phyloP scores from a whole-genome alignment of 495 filamentous ascomycete genomes.

The Penicillium malachiteum region DNA sequence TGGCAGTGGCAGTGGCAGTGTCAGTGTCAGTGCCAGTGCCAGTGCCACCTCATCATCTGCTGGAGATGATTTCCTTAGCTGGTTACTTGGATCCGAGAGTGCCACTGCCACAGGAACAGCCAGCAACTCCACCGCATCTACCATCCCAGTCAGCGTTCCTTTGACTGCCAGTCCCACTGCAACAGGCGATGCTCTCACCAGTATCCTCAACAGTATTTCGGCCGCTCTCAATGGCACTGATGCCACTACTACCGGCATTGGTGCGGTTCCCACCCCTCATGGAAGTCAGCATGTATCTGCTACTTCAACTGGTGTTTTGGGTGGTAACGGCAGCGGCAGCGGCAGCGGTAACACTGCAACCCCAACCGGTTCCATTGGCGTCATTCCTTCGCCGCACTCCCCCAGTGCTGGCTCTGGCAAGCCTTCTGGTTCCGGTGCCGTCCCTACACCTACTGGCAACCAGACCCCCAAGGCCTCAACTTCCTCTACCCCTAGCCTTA shows the following conservation, averaged over 20 bases:
- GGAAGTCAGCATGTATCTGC: constrained; percentile 9
- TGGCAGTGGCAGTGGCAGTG: no score
- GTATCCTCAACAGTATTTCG: constrained; percentile 5
- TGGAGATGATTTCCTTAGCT: not conserved
- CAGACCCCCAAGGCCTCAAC: constrained; percentile 3
- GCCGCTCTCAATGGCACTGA: constrained; percentile 10
- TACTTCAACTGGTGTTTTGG: constrained; percentile 8
- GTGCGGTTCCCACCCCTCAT: constrained; percentile 17
- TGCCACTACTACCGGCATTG: constrained; percentile 12
- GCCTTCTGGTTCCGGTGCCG: constrained; percentile 5
- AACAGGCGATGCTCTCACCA: constrained; percentile 9
- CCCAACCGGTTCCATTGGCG: constrained; percentile 26
- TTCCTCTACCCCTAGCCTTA: constrained; percentile 11
- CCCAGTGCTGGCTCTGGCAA: constrained; percentile 19
- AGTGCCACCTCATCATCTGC: no score
- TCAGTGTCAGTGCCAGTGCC: no score
- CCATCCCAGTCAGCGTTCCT: constrained; percentile 30
- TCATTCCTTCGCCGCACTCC: constrained; percentile 20
- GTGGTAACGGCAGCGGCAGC: not conserved
- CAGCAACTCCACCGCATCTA: constrained; percentile 4
- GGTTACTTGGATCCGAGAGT: not conserved
- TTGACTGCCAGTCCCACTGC: constrained; percentile 16
- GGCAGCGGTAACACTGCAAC: constrained; percentile 17
- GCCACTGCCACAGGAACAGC: constrained; percentile 1
- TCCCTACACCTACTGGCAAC: constrained; percentile 12